These are phyloP conservation scores for Mortierella claussenii DNA, from an alignment of 192 early-diverging fungal genomes.

Conservation along the genomic window DNA sequence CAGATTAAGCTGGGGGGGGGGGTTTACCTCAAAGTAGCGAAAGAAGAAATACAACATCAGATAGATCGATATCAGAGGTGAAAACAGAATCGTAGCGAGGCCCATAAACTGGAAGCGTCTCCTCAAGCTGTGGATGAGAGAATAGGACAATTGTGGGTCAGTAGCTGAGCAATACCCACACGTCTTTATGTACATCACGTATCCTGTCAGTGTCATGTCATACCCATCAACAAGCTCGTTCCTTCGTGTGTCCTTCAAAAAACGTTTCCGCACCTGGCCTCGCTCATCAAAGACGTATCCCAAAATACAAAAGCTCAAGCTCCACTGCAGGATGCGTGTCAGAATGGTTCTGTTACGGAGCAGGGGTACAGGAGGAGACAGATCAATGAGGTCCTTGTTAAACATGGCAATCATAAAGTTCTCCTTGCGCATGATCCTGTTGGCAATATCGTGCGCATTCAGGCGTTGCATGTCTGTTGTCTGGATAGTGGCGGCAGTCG, in stretches of 20 bases:
- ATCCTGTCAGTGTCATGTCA: neutral
- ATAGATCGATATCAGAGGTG: slow-evolving; percentile 89
- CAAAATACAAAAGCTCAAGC: slow-evolving; percentile 85
- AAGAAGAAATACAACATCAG: slow-evolving; percentile 89
- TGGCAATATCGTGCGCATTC: slow-evolving; percentile 82
- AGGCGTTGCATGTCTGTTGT: slow-evolving; percentile 65
- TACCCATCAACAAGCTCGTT: slow-evolving; percentile 74
- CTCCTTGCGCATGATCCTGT: slow-evolving; percentile 96
- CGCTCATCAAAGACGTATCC: slow-evolving; percentile 90
- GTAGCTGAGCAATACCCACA: too few relatives aligned
- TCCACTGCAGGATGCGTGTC: slow-evolving; percentile 94
- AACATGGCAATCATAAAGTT: slow-evolving; percentile 97
- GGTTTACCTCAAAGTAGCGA: slow-evolving; percentile 89
- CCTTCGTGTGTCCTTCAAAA: slow-evolving; percentile 79
- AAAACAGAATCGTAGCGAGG: slow-evolving; percentile 81
- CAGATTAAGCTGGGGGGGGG: neutral
- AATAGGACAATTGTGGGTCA: neutral
- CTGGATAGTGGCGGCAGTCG: slow-evolving; percentile 43
- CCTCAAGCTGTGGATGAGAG: slow-evolving; percentile 56
- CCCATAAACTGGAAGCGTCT: slow-evolving; percentile 91
- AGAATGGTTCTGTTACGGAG: slow-evolving; percentile 70
- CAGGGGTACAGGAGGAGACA: slow-evolving; percentile 75
- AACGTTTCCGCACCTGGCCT: slow-evolving; percentile 83
- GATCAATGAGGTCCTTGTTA: slow-evolving; percentile 90
- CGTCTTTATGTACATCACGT: too few relatives aligned